These are phyloP conservation scores for Hypericum perforatum DNA, from an alignment of 345 rosid genomes.

Conservation along the genomic window DNA sequence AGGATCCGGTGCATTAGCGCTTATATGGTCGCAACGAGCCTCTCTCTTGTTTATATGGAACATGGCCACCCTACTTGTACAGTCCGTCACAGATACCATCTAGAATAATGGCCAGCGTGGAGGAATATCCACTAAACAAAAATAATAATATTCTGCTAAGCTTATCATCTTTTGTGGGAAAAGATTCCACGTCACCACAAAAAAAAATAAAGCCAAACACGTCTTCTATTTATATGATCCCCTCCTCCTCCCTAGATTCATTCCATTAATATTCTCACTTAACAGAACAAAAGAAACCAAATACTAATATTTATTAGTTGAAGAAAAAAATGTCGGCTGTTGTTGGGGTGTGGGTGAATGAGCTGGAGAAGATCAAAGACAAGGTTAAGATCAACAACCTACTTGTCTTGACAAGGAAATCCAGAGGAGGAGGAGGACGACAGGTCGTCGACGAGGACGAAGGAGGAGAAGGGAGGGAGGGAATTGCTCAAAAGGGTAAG, in stretches of 20 bases:
- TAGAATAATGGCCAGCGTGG: too few species aligned
- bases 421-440: slow-evolving; percentile 6
- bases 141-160: too few species aligned
- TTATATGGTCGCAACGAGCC: too few species aligned
- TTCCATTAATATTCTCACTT: background rate
- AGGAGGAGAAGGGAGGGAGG: slow-evolving; percentile 12
- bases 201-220: too few species aligned
- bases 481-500: slow-evolving; percentile 14
- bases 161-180: too few species aligned
- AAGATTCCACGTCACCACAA: too few species aligned
- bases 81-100: too few species aligned
- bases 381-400: slow-evolving; percentile 30
- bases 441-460: slow-evolving; percentile 12
- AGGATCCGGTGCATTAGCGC: too few species aligned
- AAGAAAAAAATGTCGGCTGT: slow-evolving; percentile 5
- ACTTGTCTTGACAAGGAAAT: slow-evolving; percentile 14
- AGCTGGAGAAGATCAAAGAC: slow-evolving; percentile 46
- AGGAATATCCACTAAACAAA: too few species aligned
- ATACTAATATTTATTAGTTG: background rate
- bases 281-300: background rate
- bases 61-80: too few species aligned
- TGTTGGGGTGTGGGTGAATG: slow-evolving; percentile 40
- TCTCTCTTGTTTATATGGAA: too few species aligned
- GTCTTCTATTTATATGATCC: too few species aligned
- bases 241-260: background rate